A percentile compares a stretch with the other conserved stretches of the same genome.
phyloP scores from a whole-genome alignment of 352 stramenopile genomes.

The Globisporangium okanoganense region DNA sequence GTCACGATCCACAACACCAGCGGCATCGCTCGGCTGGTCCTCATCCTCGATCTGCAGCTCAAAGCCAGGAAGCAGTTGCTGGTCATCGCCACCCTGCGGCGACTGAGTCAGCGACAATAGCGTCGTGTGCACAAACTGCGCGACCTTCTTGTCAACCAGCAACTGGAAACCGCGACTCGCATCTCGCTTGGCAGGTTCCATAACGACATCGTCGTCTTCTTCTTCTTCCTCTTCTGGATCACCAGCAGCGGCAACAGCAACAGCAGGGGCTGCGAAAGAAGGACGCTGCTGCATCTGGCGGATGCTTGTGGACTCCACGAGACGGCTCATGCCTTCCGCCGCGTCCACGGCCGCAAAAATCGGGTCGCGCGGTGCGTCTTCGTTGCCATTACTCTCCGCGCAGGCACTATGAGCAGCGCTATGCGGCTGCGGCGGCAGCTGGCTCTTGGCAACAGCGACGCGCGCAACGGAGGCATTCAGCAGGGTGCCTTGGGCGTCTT shows the following conservation, averaged over 20 bases:
- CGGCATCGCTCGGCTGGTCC: neutral
- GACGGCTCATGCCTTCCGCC: conserved; percentile 7
- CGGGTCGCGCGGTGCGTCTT: neutral
- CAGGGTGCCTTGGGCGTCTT: too few species aligned
- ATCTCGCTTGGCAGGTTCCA: neutral
- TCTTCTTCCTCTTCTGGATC: too few species aligned
- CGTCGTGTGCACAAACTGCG: neutral
- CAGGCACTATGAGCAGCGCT: too few species aligned
- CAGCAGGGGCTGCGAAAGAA: neutral
- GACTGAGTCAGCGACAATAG: neutral
- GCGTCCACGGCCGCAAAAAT: conserved; percentile 4
- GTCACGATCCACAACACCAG: neutral
- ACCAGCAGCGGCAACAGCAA: neutral
- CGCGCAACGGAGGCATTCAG: neutral
- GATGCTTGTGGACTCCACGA: conserved; percentile 1
- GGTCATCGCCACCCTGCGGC: neutral
- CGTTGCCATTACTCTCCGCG: neutral
- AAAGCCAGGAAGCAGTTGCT: neutral
- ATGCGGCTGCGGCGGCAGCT: too few species aligned
- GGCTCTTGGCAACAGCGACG: neutral
- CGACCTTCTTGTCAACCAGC: conserved; percentile 6
- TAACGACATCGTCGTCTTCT: too few species aligned
- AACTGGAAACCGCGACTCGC: neutral
- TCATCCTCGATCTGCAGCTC: neutral
- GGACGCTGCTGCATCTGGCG: neutral